A percentile compares a stretch with the other conserved stretches of the same genome.
Conservation (phyloP, 2,329 filamentous ascomycete species). For the Epichloe amarillans region DNA sequence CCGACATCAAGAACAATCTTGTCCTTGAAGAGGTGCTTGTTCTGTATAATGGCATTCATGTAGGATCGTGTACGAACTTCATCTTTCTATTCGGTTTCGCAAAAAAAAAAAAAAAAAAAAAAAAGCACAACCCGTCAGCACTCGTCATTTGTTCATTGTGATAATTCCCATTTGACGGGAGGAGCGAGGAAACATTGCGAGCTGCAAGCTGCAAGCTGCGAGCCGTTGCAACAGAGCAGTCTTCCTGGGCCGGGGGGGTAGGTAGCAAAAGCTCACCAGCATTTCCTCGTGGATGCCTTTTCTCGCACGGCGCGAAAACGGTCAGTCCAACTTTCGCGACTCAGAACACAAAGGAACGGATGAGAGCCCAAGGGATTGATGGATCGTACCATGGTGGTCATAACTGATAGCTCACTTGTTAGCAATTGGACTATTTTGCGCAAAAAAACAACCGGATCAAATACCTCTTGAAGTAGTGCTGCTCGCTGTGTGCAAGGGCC, state of each 20-base stretch:
- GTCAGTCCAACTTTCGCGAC: not conserved
- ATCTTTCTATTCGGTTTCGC: slow-evolving; percentile 58
- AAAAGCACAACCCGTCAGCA: not conserved
- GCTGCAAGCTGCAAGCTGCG: not conserved
- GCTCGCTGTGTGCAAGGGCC: slow-evolving; percentile 81
- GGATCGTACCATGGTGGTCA: slow-evolving; percentile 79
- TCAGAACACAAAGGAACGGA: slow-evolving; percentile 3
- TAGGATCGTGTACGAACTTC: slow-evolving; percentile 94
- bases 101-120: not conserved
- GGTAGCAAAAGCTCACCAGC: slow-evolving; percentile 54
- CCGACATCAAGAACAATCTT: slow-evolving; percentile 87
- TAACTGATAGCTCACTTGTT: slow-evolving; percentile 46
- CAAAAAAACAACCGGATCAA: slow-evolving; percentile 7
- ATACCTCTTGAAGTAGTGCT: slow-evolving; percentile 98
- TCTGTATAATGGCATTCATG: slow-evolving; percentile 95
- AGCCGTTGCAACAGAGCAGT: slow-evolving; percentile 4
- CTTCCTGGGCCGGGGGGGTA: slow-evolving; percentile 5
- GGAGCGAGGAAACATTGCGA: not conserved
- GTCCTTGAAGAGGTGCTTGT: slow-evolving; percentile 81
- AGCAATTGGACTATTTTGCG: not conserved
- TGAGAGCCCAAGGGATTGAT: not conserved
- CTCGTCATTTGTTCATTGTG: not conserved
- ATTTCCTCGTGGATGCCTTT: slow-evolving; percentile 94
- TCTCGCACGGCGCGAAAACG: slow-evolving; percentile 2
- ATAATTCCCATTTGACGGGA: not conserved